Percentiles rank a stretch among this genome's conserved stretches.
Conservation (phyloP, 2,329 filamentous ascomycete genomes). For the Cercospora sesami region DNA sequence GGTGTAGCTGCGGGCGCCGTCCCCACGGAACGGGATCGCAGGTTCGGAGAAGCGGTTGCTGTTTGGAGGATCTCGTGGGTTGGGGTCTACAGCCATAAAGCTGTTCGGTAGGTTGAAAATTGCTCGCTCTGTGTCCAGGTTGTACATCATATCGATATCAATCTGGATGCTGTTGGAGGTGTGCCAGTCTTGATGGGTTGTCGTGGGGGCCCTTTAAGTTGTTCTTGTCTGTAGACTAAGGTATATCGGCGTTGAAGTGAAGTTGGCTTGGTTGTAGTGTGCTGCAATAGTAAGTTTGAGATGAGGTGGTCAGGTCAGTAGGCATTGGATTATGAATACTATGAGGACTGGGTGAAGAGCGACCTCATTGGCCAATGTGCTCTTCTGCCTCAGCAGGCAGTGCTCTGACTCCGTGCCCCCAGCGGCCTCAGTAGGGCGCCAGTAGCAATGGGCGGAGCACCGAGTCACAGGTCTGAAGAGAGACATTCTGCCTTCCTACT, state of each 20-base stretch:
- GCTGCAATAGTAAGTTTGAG: neutral
- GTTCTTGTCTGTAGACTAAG: neutral
- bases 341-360: neutral
- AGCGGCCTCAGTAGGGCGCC: conserved; percentile 15
- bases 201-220: neutral
- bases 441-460: conserved; percentile 14
- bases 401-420: neutral
- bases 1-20: neutral
- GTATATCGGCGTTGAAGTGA: neutral
- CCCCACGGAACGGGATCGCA: neutral
- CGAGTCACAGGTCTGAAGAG: conserved; percentile 5
- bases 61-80: conserved; percentile 9
- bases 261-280: conserved; percentile 5
- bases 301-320: neutral
- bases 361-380: conserved; percentile 3
- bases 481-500: conserved; percentile 1
- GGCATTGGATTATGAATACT: conserved; percentile 1
- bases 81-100: conserved; percentile 1
- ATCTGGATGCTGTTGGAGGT: neutral
- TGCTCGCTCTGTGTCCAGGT: conserved; percentile 3
- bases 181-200: neutral
- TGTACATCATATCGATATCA: conserved; percentile 3
- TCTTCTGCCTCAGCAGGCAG: conserved; percentile 16
- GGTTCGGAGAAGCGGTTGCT: neutral
- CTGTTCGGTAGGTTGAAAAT: neutral